Evolutionary conservation across 192 early-diverging fungal genomes (phyloP).

Genomic region (Thamnidium elegans): DNA sequence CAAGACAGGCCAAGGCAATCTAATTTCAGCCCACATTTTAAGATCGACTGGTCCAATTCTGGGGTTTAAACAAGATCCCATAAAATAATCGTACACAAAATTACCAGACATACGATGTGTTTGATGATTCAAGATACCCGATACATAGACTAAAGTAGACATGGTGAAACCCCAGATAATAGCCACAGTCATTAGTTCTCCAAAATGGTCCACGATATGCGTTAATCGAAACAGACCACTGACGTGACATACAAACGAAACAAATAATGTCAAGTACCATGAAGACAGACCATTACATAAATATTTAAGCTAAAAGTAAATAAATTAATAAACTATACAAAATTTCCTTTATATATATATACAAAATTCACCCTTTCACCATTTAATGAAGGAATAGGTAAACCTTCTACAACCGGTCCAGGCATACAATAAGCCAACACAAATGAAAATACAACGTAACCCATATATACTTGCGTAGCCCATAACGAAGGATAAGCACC

Average conservation of each 20-base stretch:
- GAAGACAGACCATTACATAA: slow-evolving; percentile 51
- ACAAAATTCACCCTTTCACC: slow-evolving; percentile 28
- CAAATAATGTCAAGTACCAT: slow-evolving; percentile 46
- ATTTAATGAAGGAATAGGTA: slow-evolving; percentile 64
- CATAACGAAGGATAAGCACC: slow-evolving; percentile 52
- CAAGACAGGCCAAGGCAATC: slow-evolving; percentile 45
- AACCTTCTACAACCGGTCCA: slow-evolving; percentile 62
- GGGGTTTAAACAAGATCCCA: slow-evolving; percentile 45
- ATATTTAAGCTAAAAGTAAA: slow-evolving; percentile 42
- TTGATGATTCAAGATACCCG: slow-evolving; percentile 30
- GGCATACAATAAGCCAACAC: slow-evolving; percentile 61
- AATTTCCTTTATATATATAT: not conserved
- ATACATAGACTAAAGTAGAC: slow-evolving; percentile 40
- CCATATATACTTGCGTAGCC: slow-evolving; percentile 56
- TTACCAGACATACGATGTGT: slow-evolving; percentile 57
- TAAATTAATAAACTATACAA: not conserved
- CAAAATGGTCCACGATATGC: slow-evolving; percentile 55
- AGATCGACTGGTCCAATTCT: slow-evolving; percentile 44
- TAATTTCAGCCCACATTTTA: slow-evolving; percentile 53
- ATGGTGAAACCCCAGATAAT: slow-evolving; percentile 47
- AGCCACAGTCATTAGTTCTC: slow-evolving; percentile 50
- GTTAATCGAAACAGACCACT: slow-evolving; percentile 44
- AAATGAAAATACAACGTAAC: slow-evolving; percentile 56
- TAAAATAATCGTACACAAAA: slow-evolving; percentile 48
- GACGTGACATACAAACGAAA: slow-evolving; percentile 42